Percentiles rank a stretch among this genome's conserved stretches.
Conservation (phyloP, 2,329 filamentous ascomycete genomes). For the Ophiostoma perfectum region DNA sequence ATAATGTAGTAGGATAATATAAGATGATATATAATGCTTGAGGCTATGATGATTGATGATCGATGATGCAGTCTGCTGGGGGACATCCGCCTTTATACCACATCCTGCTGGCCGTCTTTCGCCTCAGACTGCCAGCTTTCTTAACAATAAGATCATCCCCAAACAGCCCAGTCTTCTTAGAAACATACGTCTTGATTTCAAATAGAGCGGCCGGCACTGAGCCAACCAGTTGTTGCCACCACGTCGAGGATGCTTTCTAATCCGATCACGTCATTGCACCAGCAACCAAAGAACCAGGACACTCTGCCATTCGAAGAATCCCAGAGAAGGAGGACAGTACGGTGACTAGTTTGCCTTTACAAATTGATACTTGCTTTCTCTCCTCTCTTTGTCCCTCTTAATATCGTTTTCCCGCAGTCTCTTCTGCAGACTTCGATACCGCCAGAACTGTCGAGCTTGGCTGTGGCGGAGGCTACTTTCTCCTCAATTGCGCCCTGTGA, state of each 20-base stretch:
- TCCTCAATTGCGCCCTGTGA: background rate
- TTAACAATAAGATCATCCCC: no score
- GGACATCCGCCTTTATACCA: background rate
- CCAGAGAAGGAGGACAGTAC: background rate
- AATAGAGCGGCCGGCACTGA: background rate
- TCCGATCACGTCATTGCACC: conserved; percentile 12
- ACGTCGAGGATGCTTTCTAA: background rate
- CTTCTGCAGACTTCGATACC: background rate
- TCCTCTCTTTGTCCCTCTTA: background rate
- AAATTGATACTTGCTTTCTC: background rate
- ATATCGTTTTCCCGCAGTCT: conserved; percentile 2
- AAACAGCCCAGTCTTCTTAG: no score
- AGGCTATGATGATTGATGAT: no score
- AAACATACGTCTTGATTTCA: background rate
- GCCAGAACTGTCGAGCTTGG: background rate
- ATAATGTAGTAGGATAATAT: no score
- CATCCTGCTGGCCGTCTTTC: background rate
- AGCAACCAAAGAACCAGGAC: background rate
- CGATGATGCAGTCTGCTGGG: no score
- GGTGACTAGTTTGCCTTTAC: background rate
- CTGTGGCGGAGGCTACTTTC: no score
- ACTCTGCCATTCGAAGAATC: background rate
- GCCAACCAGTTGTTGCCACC: background rate
- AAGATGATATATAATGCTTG: no score
- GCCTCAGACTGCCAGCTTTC: no score